Base-by-base conservation (phyloP, 305 asterid genomes). In the Fraxinus baroniana region DNA sequence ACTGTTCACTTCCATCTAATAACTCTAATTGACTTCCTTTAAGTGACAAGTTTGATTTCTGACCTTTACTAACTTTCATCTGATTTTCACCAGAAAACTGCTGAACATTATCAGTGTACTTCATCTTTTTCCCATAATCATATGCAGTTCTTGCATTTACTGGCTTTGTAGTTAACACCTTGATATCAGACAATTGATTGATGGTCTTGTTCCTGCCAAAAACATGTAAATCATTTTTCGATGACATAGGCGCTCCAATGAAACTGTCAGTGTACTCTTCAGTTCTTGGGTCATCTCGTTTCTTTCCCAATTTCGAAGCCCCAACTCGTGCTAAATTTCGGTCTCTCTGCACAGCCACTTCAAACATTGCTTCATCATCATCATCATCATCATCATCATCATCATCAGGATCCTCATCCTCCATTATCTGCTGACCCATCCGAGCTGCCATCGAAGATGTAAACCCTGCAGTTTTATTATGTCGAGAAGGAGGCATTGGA, bases 141-240 rank as follows among this genome's bases (percentile, higher is more conserved):
- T 86, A 88, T 2, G 90, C 76, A 83, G 85, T 84, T 88, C 93
- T 90, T 17, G 86, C 82, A 80, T 83, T 89, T 70, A 91, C 83
- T 66, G 98, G 93, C 83, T 91, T 94, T 64, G 97, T 84, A 80
- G 97, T 93, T 81, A 91, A 83, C 57, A 92, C 93, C 88, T 83
- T 91, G 86, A 91, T 94, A 85, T 94, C 98, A 39, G 98, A 94
- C 87, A 94, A 89, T 86, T 91, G 94, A 82, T 93, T 93, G 81
- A 93, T 90, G 82, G 89, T 81, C 86, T 87, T 94, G 86, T 91
- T 94, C 90, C 92, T 91, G 68, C 95, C 93, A 84, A 86, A 84
- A 82, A 88, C 87, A 88, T 87, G 88, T 52, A 86, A 79, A 52
- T 86, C 93, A 82, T 86, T 88, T 89, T 87, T 91, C 20, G 80